Conservation (phyloP, 345 rosid genomes). For the Mangifera indica region DNA sequence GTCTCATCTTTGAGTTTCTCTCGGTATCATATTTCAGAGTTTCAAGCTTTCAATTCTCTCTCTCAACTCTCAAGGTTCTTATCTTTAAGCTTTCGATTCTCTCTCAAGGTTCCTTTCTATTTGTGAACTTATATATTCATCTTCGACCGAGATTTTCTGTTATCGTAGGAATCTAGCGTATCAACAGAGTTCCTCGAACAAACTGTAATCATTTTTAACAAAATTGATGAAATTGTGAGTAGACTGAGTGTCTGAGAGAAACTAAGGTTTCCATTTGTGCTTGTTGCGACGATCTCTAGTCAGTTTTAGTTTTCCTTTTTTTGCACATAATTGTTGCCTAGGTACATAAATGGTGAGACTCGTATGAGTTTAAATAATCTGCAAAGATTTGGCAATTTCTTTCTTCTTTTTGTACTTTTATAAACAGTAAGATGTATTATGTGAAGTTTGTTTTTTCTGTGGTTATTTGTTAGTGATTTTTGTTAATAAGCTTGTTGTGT, state of each 20-base stretch:
- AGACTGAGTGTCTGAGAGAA: background rate
- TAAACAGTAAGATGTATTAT: too few relatives aligned
- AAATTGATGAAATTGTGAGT: constrained; percentile 2
- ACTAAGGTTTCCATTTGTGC: background rate
- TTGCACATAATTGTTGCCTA: background rate
- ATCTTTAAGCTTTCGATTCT: background rate
- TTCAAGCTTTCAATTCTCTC: background rate
- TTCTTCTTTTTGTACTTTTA: background rate
- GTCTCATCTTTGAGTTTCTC: background rate
- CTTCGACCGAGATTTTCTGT: background rate
- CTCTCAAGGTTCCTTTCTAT: constrained; percentile 11
- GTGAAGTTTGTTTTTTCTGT: background rate
- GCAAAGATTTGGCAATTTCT: background rate
- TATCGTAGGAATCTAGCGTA: background rate
- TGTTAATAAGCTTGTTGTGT: background rate
- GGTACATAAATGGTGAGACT: background rate
- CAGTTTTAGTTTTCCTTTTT: background rate
- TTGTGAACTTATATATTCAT: background rate
- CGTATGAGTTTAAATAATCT: too few relatives aligned
- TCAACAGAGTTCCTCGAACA: background rate
- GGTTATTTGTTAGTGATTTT: background rate
- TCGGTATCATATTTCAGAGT: background rate
- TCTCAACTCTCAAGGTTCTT: constrained; percentile 11
- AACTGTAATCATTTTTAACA: background rate
- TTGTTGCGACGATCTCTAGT: background rate